Conservation (phyloP, 2,329 filamentous ascomycete genomes). For the Aspergillus pseudoviridinutans region DNA sequence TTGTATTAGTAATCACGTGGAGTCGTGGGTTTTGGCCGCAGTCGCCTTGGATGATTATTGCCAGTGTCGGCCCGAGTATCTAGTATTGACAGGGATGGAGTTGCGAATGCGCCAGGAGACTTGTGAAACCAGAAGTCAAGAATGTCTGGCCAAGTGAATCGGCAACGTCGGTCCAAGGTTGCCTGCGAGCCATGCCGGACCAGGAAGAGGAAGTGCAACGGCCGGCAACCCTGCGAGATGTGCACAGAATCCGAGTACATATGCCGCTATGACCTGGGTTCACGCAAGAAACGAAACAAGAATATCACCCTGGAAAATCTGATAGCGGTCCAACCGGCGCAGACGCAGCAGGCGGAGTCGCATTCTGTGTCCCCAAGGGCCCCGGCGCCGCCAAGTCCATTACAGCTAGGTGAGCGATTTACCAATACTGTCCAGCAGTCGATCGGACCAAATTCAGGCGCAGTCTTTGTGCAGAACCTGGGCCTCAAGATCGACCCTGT, state of each 20-base stretch:
- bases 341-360: constrained; percentile 16
- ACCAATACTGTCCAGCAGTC: constrained; percentile 7
- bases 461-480: constrained; percentile 51
- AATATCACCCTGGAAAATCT: not conserved
- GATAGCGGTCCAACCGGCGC: constrained; percentile 17
- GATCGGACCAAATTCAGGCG: constrained; percentile 55
- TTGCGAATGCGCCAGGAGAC: no score
- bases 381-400: no score
- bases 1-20: no score
- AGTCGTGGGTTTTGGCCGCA: no score
- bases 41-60: no score
- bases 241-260: constrained; percentile 52
- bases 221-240: constrained; percentile 48
- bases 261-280: constrained; percentile 40
- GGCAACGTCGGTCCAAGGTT: not conserved
- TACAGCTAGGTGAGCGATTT: not conserved
- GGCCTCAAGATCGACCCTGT: constrained; percentile 51
- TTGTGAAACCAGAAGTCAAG: no score
- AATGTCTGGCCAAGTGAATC: not conserved
- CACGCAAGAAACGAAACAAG: constrained; percentile 11
- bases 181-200: constrained; percentile 50
- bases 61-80: no score
- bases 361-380: no score
- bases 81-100: no score
- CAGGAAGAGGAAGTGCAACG: constrained; percentile 54